A percentile compares a stretch with the other conserved stretches of the same genome.
Conservation (phyloP, 1,139 yeast species). For the Geotrichum histeridarum region DNA sequence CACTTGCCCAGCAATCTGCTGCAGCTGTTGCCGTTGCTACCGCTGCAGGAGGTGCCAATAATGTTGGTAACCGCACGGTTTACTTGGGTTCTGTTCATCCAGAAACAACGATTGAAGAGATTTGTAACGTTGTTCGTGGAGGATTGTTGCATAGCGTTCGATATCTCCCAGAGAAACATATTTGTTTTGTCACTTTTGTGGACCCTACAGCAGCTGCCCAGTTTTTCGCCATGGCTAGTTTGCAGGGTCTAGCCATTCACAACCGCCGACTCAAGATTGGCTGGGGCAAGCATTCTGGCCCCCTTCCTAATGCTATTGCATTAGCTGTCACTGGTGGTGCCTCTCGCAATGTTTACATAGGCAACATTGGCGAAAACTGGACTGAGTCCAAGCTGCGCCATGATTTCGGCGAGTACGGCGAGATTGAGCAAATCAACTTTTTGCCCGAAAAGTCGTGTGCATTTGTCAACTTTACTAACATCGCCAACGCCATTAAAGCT, state of each 20-base stretch:
- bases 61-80: constrained; percentile 85
- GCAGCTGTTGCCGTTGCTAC: constrained; percentile 70
- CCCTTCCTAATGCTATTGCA: constrained; percentile 68
- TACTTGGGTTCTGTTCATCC: constrained; percentile 84
- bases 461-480: constrained; percentile 83
- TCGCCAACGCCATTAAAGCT: constrained; percentile 80
- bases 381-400: constrained; percentile 56
- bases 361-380: constrained; percentile 56
- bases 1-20: constrained; percentile 61
- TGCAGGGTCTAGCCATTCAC: constrained; percentile 76
- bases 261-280: constrained; percentile 80
- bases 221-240: constrained; percentile 64
- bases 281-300: constrained; percentile 95
- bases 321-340: constrained; percentile 89
- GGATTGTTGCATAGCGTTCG: constrained; percentile 64
- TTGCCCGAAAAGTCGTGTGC: constrained; percentile 82
- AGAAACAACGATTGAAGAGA: constrained; percentile 80
- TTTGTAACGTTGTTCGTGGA: constrained; percentile 90
- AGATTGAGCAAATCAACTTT: constrained; percentile 87
- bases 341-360: constrained; percentile 83
- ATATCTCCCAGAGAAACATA: constrained; percentile 71
- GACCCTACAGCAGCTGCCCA: constrained; percentile 87
- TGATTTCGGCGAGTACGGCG: constrained; percentile 80
- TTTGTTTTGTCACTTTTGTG: constrained; percentile 43
- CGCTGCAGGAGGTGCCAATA: constrained; percentile 65